Evolutionary conservation across 129 eudicot genomes (phyloP).

Genomic region (Heracleum sosnowskyi): DNA sequence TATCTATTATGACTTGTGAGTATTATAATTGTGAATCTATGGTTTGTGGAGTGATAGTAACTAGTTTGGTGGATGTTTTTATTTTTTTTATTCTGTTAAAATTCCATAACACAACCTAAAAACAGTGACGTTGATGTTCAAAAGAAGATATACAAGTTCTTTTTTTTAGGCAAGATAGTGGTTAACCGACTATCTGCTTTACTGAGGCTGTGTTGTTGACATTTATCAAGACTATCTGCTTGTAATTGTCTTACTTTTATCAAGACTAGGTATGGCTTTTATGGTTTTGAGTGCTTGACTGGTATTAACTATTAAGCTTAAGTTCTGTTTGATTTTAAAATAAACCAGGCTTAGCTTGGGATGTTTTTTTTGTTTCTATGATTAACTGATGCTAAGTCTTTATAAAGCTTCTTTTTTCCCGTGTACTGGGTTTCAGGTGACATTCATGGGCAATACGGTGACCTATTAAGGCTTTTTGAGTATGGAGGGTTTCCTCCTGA

Average conservation of each 20-base stretch:
- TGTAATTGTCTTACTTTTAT: background rate
- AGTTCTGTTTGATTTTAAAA: too few species aligned
- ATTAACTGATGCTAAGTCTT: too few species aligned
- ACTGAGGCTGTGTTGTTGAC: background rate
- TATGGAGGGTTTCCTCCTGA: constrained; percentile 77
- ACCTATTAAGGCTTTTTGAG: constrained; percentile 65
- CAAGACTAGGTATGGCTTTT: background rate
- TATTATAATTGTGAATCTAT: background rate
- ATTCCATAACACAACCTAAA: background rate
- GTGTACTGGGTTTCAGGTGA: constrained; percentile 41
- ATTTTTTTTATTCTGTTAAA: background rate
- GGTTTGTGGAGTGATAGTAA: background rate
- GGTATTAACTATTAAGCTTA: background rate
- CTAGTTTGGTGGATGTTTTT: background rate
- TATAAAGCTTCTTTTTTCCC: background rate
- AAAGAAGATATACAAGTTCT: background rate
- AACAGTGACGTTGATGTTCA: background rate
- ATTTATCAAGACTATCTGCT: background rate
- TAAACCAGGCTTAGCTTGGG: background rate
- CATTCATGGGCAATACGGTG: constrained; percentile 79
- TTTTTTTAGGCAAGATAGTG: background rate
- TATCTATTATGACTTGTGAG: background rate
- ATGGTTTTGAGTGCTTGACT: background rate
- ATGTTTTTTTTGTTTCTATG: background rate
- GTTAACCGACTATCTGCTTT: background rate